phyloP scores from a whole-genome alignment of 179 eudicot species.

The Spinacia oleracea region DNA sequence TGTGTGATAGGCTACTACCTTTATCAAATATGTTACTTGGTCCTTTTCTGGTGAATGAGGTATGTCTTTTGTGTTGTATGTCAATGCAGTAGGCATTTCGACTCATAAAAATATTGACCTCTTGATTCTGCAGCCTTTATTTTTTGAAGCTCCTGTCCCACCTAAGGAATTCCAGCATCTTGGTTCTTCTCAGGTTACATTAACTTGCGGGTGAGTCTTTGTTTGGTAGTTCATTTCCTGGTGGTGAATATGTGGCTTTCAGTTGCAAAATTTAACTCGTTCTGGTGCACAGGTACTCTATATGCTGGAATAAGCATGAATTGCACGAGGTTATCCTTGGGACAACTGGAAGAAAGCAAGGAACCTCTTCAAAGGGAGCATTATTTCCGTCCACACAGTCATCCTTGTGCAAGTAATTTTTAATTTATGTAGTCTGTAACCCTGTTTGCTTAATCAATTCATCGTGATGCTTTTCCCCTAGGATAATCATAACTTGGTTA shows the following conservation, averaged over 20 bases:
- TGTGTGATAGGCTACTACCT: conserved; percentile 58
- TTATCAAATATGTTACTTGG: conserved; percentile 42
- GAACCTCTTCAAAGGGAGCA: conserved; percentile 92
- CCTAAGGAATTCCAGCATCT: conserved; percentile 82
- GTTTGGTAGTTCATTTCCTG: conserved; percentile 9
- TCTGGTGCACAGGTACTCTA: conserved; percentile 58
- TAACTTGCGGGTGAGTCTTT: conserved; percentile 80
- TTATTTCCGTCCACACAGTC: conserved; percentile 73
- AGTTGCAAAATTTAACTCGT: conserved; percentile 12
- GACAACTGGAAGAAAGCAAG: conserved; percentile 93
- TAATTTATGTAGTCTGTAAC: neutral
- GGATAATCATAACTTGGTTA: neutral
- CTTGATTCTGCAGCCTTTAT: conserved; percentile 52
- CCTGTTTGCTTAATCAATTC: neutral
- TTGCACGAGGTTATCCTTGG: conserved; percentile 90
- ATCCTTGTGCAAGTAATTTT: conserved; percentile 81
- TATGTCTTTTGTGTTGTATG: conserved; percentile 26
- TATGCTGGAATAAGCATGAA: conserved; percentile 78
- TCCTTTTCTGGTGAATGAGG: conserved; percentile 80
- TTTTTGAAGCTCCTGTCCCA: conserved; percentile 66
- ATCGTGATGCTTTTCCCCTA: neutral
- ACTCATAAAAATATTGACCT: neutral
- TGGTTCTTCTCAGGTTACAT: conserved; percentile 64
- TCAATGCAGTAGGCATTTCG: neutral
- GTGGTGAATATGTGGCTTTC: neutral